Conservation (phyloP, 1,284 basidiomycete genomes). For the Ganoderma leucocontextum region DNA sequence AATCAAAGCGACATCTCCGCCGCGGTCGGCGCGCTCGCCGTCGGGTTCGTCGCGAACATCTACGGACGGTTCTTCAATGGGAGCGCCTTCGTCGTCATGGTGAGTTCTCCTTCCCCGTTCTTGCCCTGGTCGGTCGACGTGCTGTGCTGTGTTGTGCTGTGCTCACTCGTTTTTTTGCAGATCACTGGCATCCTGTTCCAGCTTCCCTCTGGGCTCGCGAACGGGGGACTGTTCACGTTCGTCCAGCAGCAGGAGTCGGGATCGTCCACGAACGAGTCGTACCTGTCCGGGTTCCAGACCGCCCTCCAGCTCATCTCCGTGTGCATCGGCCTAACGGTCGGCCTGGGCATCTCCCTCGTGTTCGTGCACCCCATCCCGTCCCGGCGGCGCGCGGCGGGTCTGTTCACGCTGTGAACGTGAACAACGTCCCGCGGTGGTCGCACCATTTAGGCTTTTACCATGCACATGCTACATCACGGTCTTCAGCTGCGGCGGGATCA, state of each 20-base stretch:
- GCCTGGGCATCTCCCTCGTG: conserved; percentile 68
- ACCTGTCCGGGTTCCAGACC: conserved; percentile 73
- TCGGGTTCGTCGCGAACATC: conserved; percentile 85
- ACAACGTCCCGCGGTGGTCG: background rate
- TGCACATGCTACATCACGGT: background rate
- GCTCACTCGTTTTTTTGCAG: conserved; percentile 42
- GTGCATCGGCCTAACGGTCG: conserved; percentile 75
- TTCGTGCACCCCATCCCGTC: conserved; percentile 68
- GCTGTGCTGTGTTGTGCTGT: background rate
- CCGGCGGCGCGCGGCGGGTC: conserved; percentile 60
- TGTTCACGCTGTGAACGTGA: conserved; percentile 60
- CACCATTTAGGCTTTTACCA: background rate
- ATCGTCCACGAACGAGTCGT: conserved; percentile 55
- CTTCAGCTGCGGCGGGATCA: conserved; percentile 1
- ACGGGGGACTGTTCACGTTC: conserved; percentile 85
- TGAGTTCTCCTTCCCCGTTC: conserved; percentile 40
- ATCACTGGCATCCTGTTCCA: conserved; percentile 89
- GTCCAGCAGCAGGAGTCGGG: conserved; percentile 63
- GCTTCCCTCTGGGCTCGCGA: conserved; percentile 87
- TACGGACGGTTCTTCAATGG: conserved; percentile 85
- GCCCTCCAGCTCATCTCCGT: conserved; percentile 72
- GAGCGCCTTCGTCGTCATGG: conserved; percentile 83
- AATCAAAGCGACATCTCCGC: conserved; percentile 80
- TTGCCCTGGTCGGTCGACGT: conserved; percentile 3
- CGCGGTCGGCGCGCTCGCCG: conserved; percentile 82